These are phyloP conservation scores for Hypoxylon sp. DNA, from an alignment of 2,329 filamentous ascomycete species.

Conservation along the genomic window DNA sequence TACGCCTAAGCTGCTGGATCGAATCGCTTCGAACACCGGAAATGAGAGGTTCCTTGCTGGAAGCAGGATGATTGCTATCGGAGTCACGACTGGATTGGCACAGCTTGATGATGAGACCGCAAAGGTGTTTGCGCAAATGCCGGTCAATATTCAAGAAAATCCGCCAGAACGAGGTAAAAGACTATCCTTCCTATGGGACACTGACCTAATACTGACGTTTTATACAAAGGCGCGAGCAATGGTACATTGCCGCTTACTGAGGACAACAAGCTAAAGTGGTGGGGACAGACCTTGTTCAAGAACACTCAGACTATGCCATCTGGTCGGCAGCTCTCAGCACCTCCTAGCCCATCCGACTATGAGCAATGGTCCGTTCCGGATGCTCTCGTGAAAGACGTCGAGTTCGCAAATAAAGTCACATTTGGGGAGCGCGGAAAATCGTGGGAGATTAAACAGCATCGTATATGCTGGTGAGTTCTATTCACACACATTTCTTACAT, in stretches of 20 bases:
- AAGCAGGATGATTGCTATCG: conserved; percentile 60
- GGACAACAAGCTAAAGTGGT: conserved; percentile 64
- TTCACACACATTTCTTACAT: neutral
- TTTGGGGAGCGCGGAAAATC: conserved; percentile 64
- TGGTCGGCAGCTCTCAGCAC: conserved; percentile 63
- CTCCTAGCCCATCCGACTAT: conserved; percentile 65
- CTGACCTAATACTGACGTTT: neutral
- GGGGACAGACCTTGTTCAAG: conserved; percentile 67
- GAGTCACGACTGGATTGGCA: conserved; percentile 51
- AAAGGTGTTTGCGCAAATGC: conserved; percentile 35
- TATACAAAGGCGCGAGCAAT: conserved; percentile 59
- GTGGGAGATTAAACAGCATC: conserved; percentile 69
- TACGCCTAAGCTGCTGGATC: conserved; percentile 58
- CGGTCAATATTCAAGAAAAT: conserved; percentile 42
- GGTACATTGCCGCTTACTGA: conserved; percentile 65
- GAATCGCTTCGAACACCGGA: conserved; percentile 52
- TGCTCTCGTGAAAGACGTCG: conserved; percentile 65
- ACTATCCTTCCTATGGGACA: neutral
- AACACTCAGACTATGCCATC: conserved; percentile 63
- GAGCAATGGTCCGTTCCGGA: conserved; percentile 68
- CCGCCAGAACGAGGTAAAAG: conserved; percentile 37
- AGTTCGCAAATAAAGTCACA: conserved; percentile 64
- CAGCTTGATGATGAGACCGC: conserved; percentile 37
- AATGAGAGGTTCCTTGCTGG: conserved; percentile 55
- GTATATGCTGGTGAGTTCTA: conserved; percentile 70